Conservation (phyloP, 352 stramenopile species). For the Globisporangium paroecandrum region DNA sequence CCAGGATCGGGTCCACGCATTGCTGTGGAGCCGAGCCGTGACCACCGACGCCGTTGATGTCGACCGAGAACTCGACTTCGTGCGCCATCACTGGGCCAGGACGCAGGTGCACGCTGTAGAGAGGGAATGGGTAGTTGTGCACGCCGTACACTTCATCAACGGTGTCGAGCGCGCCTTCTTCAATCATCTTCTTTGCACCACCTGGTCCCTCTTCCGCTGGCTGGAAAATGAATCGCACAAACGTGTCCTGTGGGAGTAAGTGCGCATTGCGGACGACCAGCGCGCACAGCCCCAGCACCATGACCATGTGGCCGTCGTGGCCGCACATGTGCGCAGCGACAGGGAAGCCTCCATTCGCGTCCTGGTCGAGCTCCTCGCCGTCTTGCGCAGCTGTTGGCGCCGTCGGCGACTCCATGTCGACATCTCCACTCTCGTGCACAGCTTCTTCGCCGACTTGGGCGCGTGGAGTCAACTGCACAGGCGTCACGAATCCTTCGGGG, state of each 20-base stretch:
- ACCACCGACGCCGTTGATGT: conserved; percentile 90
- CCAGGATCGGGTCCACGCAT: conserved; percentile 91
- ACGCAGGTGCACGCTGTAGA: conserved; percentile 87
- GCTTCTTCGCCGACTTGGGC: conserved; percentile 1
- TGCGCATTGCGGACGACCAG: conserved; percentile 72
- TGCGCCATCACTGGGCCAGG: conserved; percentile 91
- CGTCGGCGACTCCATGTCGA: conserved; percentile 19
- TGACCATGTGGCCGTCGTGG: conserved; percentile 95
- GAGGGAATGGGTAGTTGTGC: conserved; percentile 88
- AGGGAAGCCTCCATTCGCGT: conserved; percentile 4
- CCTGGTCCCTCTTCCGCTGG: conserved; percentile 93
- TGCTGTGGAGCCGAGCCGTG: conserved; percentile 93
- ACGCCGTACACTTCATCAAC: conserved; percentile 93
- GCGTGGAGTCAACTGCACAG: neutral
- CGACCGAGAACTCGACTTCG: conserved; percentile 90
- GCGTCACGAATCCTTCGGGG: neutral
- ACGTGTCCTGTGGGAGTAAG: conserved; percentile 62
- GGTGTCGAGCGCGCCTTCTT: conserved; percentile 87
- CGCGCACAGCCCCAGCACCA: conserved; percentile 89
- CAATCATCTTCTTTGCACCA: conserved; percentile 90
- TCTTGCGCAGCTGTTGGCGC: conserved; percentile 25
- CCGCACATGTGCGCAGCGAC: conserved; percentile 91
- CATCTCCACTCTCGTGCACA: conserved; percentile 13
- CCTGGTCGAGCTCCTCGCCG: conserved; percentile 28
- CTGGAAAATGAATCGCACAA: conserved; percentile 94